Conservation (phyloP, 2,329 filamentous ascomycete species). For the Clonostachys sp. region DNA sequence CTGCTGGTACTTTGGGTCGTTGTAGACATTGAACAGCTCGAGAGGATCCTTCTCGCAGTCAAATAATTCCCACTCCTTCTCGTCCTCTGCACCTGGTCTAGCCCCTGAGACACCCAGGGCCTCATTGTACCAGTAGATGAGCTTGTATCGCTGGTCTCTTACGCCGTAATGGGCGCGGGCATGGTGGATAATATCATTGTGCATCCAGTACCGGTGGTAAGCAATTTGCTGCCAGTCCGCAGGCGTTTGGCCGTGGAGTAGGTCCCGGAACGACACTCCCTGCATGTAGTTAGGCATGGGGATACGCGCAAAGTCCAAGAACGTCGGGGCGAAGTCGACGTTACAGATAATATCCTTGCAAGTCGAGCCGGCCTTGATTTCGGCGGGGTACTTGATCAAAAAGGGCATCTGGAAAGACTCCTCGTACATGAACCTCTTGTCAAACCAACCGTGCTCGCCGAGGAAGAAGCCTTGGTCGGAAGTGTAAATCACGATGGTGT, state of each 20-base stretch:
- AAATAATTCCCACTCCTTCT: constrained; percentile 50
- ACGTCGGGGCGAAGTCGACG: constrained; percentile 48
- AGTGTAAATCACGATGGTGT: constrained; percentile 48
- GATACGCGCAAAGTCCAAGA: constrained; percentile 37
- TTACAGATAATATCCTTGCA: constrained; percentile 47
- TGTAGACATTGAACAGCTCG: constrained; percentile 42
- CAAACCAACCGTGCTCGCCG: constrained; percentile 53
- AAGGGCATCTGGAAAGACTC: constrained; percentile 54
- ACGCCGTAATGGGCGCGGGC: constrained; percentile 48
- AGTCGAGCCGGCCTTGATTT: constrained; percentile 28
- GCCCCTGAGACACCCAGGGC: constrained; percentile 39
- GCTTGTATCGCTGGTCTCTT: constrained; percentile 44
- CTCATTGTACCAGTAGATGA: constrained; percentile 55
- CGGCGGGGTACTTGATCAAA: constrained; percentile 36
- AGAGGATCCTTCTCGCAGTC: constrained; percentile 44
- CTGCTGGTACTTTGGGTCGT: constrained; percentile 25
- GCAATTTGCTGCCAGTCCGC: constrained; percentile 43
- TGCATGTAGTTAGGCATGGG: constrained; percentile 44
- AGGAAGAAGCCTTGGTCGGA: constrained; percentile 53
- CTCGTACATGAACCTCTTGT: constrained; percentile 55
- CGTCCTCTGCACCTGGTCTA: constrained; percentile 27
- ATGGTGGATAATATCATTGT: constrained; percentile 42
- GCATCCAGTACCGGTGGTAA: constrained; percentile 54
- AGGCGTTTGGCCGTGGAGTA: constrained; percentile 30
- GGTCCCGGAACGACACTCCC: constrained; percentile 33